Percentiles rank a stretch among this genome's conserved stretches.
These are phyloP conservation scores for Cytospora schulzeri DNA, from an alignment of 2,329 filamentous ascomycete genomes.

Conservation along the genomic window DNA sequence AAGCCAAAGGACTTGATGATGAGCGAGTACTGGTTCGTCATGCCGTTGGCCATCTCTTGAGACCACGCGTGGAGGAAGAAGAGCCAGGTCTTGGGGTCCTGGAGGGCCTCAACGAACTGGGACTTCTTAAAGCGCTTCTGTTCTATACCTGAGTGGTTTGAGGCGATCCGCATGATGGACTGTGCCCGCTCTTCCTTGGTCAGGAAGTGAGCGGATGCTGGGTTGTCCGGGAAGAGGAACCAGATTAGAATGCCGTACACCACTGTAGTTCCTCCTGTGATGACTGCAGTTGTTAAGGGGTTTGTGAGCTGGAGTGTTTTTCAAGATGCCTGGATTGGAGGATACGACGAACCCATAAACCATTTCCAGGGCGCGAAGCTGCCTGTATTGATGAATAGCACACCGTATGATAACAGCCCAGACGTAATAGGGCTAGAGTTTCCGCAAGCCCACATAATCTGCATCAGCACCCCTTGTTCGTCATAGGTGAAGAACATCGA, in stretches of 20 bases:
- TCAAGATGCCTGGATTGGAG: neutral
- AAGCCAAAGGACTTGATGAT: slow-evolving; percentile 50
- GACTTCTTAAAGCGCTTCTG: slow-evolving; percentile 40
- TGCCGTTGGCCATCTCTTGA: slow-evolving; percentile 42
- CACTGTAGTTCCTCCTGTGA: slow-evolving; percentile 29
- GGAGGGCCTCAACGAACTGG: slow-evolving; percentile 31
- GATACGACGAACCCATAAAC: slow-evolving; percentile 38
- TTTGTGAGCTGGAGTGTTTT: neutral
- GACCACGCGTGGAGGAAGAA: slow-evolving; percentile 27
- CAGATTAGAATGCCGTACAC: slow-evolving; percentile 28
- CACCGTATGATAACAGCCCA: slow-evolving; percentile 37
- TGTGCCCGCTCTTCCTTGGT: slow-evolving; percentile 38
- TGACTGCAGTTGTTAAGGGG: slow-evolving; percentile 19
- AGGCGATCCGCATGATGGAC: slow-evolving; percentile 39
- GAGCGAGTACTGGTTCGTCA: slow-evolving; percentile 45
- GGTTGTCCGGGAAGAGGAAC: slow-evolving; percentile 25
- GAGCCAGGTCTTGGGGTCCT: slow-evolving; percentile 24
- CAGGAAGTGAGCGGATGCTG: slow-evolving; percentile 35
- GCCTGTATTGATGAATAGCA: slow-evolving; percentile 38
- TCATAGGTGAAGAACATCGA: slow-evolving; percentile 42
- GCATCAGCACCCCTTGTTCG: slow-evolving; percentile 39
- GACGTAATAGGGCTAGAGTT: slow-evolving; percentile 39
- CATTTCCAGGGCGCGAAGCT: slow-evolving; percentile 43
- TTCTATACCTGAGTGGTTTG: slow-evolving; percentile 42
- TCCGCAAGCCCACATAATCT: slow-evolving; percentile 44